Evolutionary conservation across 139 green algal species (phyloP).

Genomic region (Chlorella sp.): DNA sequence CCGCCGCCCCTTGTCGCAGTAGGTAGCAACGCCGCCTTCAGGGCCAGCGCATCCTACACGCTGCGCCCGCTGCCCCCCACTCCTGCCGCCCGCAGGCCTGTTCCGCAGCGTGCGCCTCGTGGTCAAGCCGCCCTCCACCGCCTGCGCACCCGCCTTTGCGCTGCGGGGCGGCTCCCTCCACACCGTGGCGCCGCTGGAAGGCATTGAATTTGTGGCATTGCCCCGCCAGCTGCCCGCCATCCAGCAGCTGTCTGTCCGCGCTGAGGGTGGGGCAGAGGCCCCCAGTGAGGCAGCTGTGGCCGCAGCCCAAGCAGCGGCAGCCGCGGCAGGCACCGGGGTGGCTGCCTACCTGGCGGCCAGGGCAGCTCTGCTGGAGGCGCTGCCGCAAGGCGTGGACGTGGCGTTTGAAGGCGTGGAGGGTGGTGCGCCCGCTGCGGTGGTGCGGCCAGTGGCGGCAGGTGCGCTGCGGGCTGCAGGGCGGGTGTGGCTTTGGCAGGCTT

Average conservation of each 20-base stretch:
- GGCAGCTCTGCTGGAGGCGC: constrained; percentile 13
- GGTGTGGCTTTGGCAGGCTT: neutral
- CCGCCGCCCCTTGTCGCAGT: neutral
- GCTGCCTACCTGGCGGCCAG: constrained; percentile 28
- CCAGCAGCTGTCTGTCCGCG: constrained; percentile 47
- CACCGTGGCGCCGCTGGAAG: constrained; percentile 63
- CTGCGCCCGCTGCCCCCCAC: too few relatives aligned
- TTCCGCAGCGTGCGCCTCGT: constrained; percentile 31
- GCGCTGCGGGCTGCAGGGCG: neutral
- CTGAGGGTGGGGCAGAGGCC: constrained; percentile 65
- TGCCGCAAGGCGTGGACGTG: neutral
- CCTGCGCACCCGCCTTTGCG: constrained; percentile 8
- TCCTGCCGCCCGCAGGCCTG: constrained; percentile 14
- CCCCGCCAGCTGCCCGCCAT: constrained; percentile 66
- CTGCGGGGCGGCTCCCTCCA: constrained; percentile 33
- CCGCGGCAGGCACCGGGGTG: constrained; percentile 1
- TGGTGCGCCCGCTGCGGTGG: constrained; percentile 58
- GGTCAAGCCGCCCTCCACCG: neutral
- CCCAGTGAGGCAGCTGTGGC: neutral
- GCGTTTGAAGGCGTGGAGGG: constrained; percentile 65
- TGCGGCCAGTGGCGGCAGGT: constrained; percentile 11
- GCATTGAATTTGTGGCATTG: constrained; percentile 59
- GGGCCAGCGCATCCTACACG: too few relatives aligned
- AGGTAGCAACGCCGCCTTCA: too few relatives aligned
- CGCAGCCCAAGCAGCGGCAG: neutral